Evolutionary conservation across 169 alveolate genomes (phyloP).

Genomic region (Plasmodium blacklocki): DNA sequence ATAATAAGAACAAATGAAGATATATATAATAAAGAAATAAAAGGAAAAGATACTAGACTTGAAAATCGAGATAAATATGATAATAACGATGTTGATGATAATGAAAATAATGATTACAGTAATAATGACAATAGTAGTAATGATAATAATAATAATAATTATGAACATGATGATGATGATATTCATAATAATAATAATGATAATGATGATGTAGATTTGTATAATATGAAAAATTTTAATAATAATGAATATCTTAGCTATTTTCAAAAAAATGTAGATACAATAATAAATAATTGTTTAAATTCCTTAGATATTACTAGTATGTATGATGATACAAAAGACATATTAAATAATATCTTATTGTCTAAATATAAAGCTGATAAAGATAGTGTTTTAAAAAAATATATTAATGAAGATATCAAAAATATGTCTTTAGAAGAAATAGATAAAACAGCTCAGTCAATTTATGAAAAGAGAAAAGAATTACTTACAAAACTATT

Average conservation of each 20-base stretch:
- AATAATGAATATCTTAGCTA: conserved; percentile 22
- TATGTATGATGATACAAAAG: conserved; percentile 45
- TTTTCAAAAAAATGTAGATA: conserved; percentile 48
- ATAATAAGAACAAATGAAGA: too few relatives aligned
- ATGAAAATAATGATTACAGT: too few relatives aligned
- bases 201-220: not conserved
- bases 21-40: too few relatives aligned
- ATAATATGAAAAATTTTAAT: not conserved
- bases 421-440: conserved; percentile 50
- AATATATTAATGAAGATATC: conserved; percentile 60
- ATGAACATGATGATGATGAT: not conserved
- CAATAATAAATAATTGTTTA: conserved; percentile 40
- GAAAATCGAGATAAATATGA: too few relatives aligned
- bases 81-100: too few relatives aligned
- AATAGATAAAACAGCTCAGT: conserved; percentile 48
- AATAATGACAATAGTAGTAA: not conserved
- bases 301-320: conserved; percentile 28
- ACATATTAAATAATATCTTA: conserved; percentile 35
- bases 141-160: not conserved
- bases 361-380: conserved; percentile 67
- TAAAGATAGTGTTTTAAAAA: conserved; percentile 42
- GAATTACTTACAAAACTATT: conserved; percentile 30
- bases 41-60: too few relatives aligned
- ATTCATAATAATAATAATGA: not conserved
- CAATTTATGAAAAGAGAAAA: conserved; percentile 55